A percentile compares a stretch with the other conserved stretches of the same genome.
These are phyloP conservation scores for Bothriochloa decipiens DNA, from an alignment of 176 grass and related monocot species.

Conservation along the genomic window DNA sequence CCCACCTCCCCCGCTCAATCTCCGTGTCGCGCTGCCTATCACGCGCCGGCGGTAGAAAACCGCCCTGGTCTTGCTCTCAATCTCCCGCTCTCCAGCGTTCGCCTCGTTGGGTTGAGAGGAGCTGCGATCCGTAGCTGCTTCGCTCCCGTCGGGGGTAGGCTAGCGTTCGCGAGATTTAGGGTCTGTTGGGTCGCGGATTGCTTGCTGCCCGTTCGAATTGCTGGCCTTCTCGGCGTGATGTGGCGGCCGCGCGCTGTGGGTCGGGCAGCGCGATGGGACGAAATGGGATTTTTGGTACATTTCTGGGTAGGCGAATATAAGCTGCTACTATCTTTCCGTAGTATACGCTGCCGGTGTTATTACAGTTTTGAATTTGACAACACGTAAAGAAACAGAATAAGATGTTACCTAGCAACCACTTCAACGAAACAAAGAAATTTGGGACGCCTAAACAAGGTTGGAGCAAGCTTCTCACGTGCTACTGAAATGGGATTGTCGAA, in stretches of 20 bases:
- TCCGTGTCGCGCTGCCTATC: not conserved
- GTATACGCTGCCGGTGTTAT: not conserved
- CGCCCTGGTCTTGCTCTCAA: too few relatives aligned
- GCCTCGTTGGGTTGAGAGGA: not conserved
- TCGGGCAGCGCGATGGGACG: not conserved
- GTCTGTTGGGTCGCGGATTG: not conserved
- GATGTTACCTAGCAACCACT: not conserved
- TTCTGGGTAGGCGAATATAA: not conserved
- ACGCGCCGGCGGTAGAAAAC: not conserved
- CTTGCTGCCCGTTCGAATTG: not conserved
- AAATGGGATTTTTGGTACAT: not conserved
- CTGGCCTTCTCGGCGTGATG: not conserved
- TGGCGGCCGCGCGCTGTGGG: not conserved
- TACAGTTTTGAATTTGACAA: not conserved
- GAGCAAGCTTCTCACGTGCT: not conserved
- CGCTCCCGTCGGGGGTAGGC: not conserved
- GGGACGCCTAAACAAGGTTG: not conserved
- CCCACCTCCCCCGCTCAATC: not conserved
- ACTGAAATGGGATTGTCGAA: not conserved
- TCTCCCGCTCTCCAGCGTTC: not conserved
- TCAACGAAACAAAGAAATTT: not conserved
- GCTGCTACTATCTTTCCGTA: not conserved
- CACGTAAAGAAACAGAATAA: not conserved
- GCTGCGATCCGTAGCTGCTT: conserved; percentile 12
- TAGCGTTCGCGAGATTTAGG: not conserved